Base-by-base conservation (phyloP, 2,329 filamentous ascomycete genomes). In the Davidsoniella eucalypti region DNA sequence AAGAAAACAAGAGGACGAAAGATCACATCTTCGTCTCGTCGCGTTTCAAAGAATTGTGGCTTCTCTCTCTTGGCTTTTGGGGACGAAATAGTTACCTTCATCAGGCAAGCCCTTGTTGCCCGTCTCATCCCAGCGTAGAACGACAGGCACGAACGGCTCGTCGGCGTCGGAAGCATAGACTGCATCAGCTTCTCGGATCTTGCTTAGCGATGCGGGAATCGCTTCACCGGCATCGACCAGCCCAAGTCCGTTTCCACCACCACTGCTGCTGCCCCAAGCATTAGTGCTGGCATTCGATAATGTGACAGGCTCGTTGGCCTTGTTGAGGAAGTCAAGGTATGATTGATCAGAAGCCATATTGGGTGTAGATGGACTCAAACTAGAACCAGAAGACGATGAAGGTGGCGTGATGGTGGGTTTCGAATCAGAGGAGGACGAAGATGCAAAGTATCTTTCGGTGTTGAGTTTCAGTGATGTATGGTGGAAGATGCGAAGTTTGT, bases 271-370 rank as follows among this genome's bases (percentile, higher is more conserved):
- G 12, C 40, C 23, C 25, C 8, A 21, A 2, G 43, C 40, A 12
- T 53, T 44, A 29, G 54, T 54, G 48, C 66, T 59, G 53, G 58
- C 39, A 26, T 37, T n/a, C 4, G 47, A 29, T n/a, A 21, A 14
- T 14, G 29, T 14, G 16, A 83, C 80, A 61, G 87, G 81, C 59
- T 79, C 69, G 67, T 94, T 94, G 49, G 87, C 86, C 69, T 92
- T 92, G 62, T 92, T 75, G 52, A 95, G 71, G 62, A 95, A 94
- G 53, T 82, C 71, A 65, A 80, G 76, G 69, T 94, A 95, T 55
- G 84, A 82, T 54, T 84, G 78, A 70, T 94, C 87, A 49, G 79
- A 81, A 6, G 79, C 76, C 82, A 85, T 86, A 14, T 26, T 33
- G 26, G 26, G 26, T 2, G 26, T 12, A 33, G 26, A 8, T 33